These are phyloP conservation scores for Phyllosticta capitalensis DNA, from an alignment of 2,329 filamentous ascomycete species.

Conservation along the genomic window DNA sequence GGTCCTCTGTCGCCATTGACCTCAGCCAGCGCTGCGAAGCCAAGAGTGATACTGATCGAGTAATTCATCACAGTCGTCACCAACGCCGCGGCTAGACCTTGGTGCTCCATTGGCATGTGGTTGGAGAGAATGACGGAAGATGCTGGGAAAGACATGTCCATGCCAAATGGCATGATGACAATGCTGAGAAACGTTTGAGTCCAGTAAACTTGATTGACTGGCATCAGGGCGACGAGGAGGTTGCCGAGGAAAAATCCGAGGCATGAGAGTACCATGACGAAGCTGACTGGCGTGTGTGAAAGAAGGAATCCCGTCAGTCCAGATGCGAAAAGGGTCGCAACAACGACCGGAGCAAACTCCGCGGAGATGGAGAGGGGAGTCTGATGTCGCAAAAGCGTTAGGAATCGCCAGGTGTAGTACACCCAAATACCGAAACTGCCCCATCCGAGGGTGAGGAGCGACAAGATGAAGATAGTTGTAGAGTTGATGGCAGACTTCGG, in stretches of 20 bases:
- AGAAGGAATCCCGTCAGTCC: slow-evolving; percentile 29
- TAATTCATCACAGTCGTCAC: slow-evolving; percentile 11
- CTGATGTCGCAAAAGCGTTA: slow-evolving; percentile 22
- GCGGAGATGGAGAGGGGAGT: slow-evolving; percentile 25
- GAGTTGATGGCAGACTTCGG: slow-evolving; percentile 21
- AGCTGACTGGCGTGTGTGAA: slow-evolving; percentile 27
- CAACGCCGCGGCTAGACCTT: slow-evolving; percentile 6
- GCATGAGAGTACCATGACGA: slow-evolving; percentile 30
- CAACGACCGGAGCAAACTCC: slow-evolving; percentile 23
- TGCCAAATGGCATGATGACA: slow-evolving; percentile 26
- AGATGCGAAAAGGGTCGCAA: slow-evolving; percentile 27
- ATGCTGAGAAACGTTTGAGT: slow-evolving; percentile 27
- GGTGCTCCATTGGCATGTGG: slow-evolving; percentile 8
- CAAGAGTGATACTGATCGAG: slow-evolving; percentile 4
- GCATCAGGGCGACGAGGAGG: slow-evolving; percentile 21
- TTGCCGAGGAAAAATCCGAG: slow-evolving; percentile 25
- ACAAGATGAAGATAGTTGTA: slow-evolving; percentile 21
- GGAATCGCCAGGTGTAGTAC: slow-evolving; percentile 28
- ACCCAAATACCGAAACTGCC: slow-evolving; percentile 27
- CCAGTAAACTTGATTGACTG: slow-evolving; percentile 28
- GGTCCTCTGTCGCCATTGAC: not conserved
- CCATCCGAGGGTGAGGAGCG: slow-evolving; percentile 21
- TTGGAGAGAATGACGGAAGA: slow-evolving; percentile 8
- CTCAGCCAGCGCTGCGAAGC: slow-evolving; percentile 8
- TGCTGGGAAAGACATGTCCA: slow-evolving; percentile 21